These are phyloP conservation scores for Aspergillus sclerotioniger DNA, from an alignment of 495 filamentous ascomycete genomes.

Conservation along the genomic window DNA sequence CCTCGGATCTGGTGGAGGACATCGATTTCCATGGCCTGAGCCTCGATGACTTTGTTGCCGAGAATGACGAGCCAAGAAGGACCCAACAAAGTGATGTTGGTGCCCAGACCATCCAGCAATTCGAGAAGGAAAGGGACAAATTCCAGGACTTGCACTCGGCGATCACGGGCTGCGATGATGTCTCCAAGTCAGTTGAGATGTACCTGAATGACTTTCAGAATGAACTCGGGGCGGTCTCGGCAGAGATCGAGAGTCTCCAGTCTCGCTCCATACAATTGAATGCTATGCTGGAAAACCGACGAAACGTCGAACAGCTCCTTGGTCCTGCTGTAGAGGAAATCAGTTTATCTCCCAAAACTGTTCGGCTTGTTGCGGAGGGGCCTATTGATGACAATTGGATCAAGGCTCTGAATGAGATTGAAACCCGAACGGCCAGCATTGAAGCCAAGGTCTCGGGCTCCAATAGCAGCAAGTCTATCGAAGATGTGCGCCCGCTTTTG, in stretches of 20 bases:
- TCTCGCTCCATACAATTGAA: slow-evolving; percentile 80
- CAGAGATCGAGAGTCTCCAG: slow-evolving; percentile 92
- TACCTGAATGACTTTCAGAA: slow-evolving; percentile 91
- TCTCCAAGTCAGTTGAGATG: slow-evolving; percentile 86
- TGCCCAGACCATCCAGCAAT: slow-evolving; percentile 73
- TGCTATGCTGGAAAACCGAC: slow-evolving; percentile 83
- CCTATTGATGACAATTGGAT: slow-evolving; percentile 90
- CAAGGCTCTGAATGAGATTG: slow-evolving; percentile 78
- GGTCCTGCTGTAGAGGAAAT: slow-evolving; percentile 92
- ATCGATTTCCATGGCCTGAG: slow-evolving; percentile 78
- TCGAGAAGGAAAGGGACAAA: slow-evolving; percentile 80
- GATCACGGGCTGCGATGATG: slow-evolving; percentile 86
- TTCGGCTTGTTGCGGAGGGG: slow-evolving; percentile 81
- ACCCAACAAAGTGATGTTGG: slow-evolving; percentile 50
- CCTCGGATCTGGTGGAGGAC: slow-evolving; percentile 52
- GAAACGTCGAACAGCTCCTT: slow-evolving; percentile 80
- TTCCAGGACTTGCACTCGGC: slow-evolving; percentile 90
- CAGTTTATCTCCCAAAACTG: slow-evolving; percentile 76
- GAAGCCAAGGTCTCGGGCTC: slow-evolving; percentile 61
- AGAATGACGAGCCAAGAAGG: slow-evolving; percentile 35
- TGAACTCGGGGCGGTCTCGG: slow-evolving; percentile 85
- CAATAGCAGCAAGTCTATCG: slow-evolving; percentile 65
- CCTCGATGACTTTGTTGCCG: slow-evolving; percentile 65
- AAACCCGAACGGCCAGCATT: slow-evolving; percentile 69
- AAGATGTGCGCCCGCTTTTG: slow-evolving; percentile 82